Evolutionary conservation across 148 eudicot species (phyloP), one percentile per base, ranked within the genome.

Genomic region (Rhododendron ferrugineum): DNA sequence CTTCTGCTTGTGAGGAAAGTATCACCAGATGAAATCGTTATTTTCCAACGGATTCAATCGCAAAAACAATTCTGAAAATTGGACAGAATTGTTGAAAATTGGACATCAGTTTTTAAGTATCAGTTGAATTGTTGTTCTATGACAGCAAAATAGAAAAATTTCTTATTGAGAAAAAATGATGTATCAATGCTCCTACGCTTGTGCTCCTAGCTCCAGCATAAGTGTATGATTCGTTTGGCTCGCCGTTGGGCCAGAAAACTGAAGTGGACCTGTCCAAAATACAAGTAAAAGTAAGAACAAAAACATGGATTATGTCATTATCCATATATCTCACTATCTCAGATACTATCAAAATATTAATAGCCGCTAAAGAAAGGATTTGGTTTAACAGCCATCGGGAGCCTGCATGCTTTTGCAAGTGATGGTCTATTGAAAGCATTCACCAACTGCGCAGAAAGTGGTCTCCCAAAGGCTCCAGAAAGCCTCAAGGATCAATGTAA

Each of bases 231-330:
- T 90, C 26, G 44, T 75, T 8, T 20, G 2, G 76, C 83, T 46
- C 2, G 89, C 46, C 13, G 85, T 75, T 22, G 90, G 88, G 49
- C 92, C 90, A 6, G 74, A 44, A 84, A 86, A 90, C 64, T 90
- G 90, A 81, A 90, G 77, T 9, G 92, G 92, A 37, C 90, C 92
- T 90, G 92, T n/a, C 1, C 46, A 46, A 62, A 11, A 10, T 13
- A 85, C 50, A 83, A 2, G 6, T 0, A 77, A 32, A 15, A 3
- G 16, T 6, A 75, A 23, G 34, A 15, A 68, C 47, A 66, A 44
- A 22, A 82, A n/a, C 13, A 13, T 1, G 22, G 23, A 26, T 82
- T 23, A 66, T 11, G 37, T 81, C 44, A 34, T 80, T 34, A 52
- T 80, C 82, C 62, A 11, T 42, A 14, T 79, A 50, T 50, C 16